Percentiles rank a stretch among this genome's conserved stretches.
Evolutionary conservation across 345 rosid genomes (phyloP).

Genomic region (Angophora floribunda): DNA sequence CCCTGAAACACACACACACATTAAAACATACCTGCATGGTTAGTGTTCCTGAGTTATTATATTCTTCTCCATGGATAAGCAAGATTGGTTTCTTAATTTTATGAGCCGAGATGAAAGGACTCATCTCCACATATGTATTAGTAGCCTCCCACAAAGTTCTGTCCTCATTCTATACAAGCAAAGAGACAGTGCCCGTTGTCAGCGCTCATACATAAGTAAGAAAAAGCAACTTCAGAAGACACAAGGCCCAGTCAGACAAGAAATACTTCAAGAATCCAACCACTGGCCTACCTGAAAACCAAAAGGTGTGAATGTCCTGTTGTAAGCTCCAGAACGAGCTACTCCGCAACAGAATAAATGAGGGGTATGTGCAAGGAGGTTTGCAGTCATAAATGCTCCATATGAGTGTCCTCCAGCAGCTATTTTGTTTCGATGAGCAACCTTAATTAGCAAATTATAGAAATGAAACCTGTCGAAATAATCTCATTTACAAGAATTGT

Average conservation of each 20-base stretch:
- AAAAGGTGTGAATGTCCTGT: slow-evolving; percentile 93
- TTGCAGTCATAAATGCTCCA: slow-evolving; percentile 98
- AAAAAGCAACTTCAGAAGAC: background rate
- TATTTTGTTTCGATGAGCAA: slow-evolving; percentile 81
- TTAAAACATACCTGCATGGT: too few species aligned
- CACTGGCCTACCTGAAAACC: slow-evolving; percentile 69
- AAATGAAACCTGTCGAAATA: slow-evolving; percentile 1
- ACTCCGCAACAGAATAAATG: slow-evolving; percentile 87
- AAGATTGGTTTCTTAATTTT: too few species aligned
- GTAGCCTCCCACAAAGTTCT: slow-evolving; percentile 96
- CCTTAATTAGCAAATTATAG: slow-evolving; percentile 20
- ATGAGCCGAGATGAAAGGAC: slow-evolving; percentile 58
- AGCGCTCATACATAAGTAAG: background rate
- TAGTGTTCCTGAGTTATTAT: too few species aligned
- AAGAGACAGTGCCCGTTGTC: background rate
- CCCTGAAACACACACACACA: too few species aligned
- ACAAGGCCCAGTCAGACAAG: background rate
- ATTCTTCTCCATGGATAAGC: too few species aligned
- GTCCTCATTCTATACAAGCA: slow-evolving; percentile 60
- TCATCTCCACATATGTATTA: slow-evolving; percentile 73
- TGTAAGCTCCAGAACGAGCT: slow-evolving; percentile 98
- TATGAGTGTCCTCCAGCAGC: slow-evolving; percentile 95
- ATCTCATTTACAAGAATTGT: background rate
- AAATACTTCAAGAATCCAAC: background rate
- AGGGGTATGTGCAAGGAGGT: slow-evolving; percentile 94